Evolutionary conservation across 225 moss, liverwort and hornwort species (phyloP), one percentile per base, ranked within the genome.

Genomic region (Sphagnum contortum): DNA sequence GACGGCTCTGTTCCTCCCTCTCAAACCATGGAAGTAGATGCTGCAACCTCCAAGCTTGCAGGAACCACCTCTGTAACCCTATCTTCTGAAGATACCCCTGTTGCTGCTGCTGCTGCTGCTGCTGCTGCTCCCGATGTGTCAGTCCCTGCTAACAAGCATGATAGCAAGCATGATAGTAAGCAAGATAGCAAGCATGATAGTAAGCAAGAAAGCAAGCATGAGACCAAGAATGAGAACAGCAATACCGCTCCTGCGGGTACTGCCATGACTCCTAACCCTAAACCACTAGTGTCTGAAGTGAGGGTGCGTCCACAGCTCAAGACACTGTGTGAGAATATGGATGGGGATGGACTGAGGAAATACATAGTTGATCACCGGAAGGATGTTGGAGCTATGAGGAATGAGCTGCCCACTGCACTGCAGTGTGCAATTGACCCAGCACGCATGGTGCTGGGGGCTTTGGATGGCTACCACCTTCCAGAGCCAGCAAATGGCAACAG

Each of bases 331-430:
- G 98, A 99, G 84, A 86, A 84, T 64, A 99, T 99, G 98, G 98
- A 99, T 75, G 93, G 98, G 75, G 93, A 93, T 86, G 91, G 93
- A 77, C 82, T 99, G 73, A 89, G 98, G 75, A 99, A 93, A 78
- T 99, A 93, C 80, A 99, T 99, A 73, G 98, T 99, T 52, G 93
- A 99, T 76, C 98, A 99, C 83, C 91, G 91, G 78, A 99, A 99
- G 85, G 98, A 99, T 82, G 98, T 99, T 80, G 98, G 98, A 86
- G 93, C 93, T 49, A 80, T 99, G 70, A 91, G 98, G 77, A 89
- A 84, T 76, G 98, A 99, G 89, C 91, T 99, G 74, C 98, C 98
- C 69, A 59, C 89, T 81, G 98, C 98, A 74, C 93, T 99, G 86
- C 98, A 99, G 86, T 99, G 89, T 80, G 98, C 98, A 66, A 93